Evolutionary conservation across 305 asterid species (phyloP), one percentile per base, ranked within the genome.

Genomic region (Galium porrigens): DNA sequence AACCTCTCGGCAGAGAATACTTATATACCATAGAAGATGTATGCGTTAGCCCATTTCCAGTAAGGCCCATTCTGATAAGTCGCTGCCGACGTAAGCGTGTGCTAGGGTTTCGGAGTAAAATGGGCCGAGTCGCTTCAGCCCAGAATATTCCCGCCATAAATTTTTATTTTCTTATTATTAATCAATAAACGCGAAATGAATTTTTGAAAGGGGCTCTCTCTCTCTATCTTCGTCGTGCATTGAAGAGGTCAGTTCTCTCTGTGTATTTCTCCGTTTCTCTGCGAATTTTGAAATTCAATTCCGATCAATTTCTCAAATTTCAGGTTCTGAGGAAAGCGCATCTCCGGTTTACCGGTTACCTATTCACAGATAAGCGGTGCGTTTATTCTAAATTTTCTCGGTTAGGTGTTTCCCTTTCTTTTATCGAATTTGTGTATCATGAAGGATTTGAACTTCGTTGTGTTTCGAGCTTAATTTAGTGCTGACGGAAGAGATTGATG

Each of bases 141-240:
- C 58, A 20, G 25, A 53, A 53, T 0, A 53, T 58, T 68, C 68
- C 68, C 73, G 73, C 73, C 68, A 3, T 18, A 4, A 52, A 11
- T 3, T 62, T 46, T 14, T 6, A 6, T 15, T 46, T 12, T 53
- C 32, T 17, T 6, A 10, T 30, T 1, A 6, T 27, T 27, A 69
- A 37, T 36, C 42, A 36, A n/a, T 12, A 52, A 11, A 4, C 3
- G 0, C 7, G 10, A 68, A 34, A 9, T 36, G 34, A 10, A 9
- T 61, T 41, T 7, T 34, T 67, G 29, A 29, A 9, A 5, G 0
- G 0, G 33, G 2, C 6, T 14, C 2, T 49, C 27, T 49, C 27
- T 18, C 48, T 9, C 14, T 34, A 18, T 20, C 44, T 22, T 15
- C 53, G 46, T 39, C 46, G 46, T 39, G 10, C 29, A 25, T 33